Percentiles rank a stretch among this genome's conserved stretches.
Evolutionary conservation across 495 filamentous ascomycete genomes (phyloP).

Genomic region (Penicillium paxilli): DNA sequence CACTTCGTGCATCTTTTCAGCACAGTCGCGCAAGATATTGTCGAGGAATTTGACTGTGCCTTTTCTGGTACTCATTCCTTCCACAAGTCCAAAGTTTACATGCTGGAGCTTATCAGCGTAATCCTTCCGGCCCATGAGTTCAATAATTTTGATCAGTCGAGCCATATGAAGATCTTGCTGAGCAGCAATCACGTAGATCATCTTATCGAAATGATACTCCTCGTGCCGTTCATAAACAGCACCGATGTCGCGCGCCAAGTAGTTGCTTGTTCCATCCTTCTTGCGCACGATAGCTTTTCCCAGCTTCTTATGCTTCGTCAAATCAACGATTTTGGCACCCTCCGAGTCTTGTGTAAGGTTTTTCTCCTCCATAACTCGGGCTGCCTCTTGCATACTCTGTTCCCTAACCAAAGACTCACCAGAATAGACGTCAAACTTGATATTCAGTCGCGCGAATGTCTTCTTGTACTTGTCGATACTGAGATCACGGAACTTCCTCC

Average conservation of each 20-base stretch:
- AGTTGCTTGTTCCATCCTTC: constrained; percentile 67
- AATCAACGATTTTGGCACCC: constrained; percentile 86
- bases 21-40: constrained; percentile 63
- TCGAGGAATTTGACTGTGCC: constrained; percentile 71
- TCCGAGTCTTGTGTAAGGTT: constrained; percentile 79
- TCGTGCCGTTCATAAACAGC: constrained; percentile 63
- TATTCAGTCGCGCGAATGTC: constrained; percentile 84
- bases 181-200: constrained; percentile 72
- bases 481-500: constrained; percentile 86
- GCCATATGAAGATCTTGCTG: constrained; percentile 74
- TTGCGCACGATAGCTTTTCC: constrained; percentile 68
- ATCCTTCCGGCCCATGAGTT: constrained; percentile 66
- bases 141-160: constrained; percentile 69
- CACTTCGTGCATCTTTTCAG: constrained; percentile 71
- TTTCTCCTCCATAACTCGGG: constrained; percentile 63
- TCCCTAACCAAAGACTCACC: constrained; percentile 90
- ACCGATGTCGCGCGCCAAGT: constrained; percentile 73
- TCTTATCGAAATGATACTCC: constrained; percentile 68
- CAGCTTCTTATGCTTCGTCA: constrained; percentile 75
- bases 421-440: constrained; percentile 89
- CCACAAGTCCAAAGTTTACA: constrained; percentile 73
- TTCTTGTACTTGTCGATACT: constrained; percentile 83
- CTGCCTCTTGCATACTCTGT: constrained; percentile 72
- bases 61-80: constrained; percentile 68
- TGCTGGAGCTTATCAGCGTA: constrained; percentile 62